Conservation (phyloP, 2,329 filamentous ascomycete species). For the Xylaria arbuscula region DNA sequence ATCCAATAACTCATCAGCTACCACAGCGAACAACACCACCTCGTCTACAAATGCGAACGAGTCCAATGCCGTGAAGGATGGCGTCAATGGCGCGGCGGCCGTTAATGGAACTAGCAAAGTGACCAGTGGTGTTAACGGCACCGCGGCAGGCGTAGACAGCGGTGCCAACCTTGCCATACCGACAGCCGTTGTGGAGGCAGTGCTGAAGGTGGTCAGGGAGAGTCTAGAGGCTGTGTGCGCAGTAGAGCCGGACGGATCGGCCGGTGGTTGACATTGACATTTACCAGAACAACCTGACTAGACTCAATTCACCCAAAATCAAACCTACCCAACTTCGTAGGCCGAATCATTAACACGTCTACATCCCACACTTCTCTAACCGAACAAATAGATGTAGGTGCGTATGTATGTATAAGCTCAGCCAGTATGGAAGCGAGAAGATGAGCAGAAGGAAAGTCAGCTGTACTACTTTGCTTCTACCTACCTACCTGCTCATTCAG, state of each 20-base stretch:
- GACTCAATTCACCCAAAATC: background rate
- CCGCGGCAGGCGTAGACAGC: constrained; percentile 42
- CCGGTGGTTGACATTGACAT: constrained; percentile 34
- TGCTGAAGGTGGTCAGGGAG: constrained; percentile 68
- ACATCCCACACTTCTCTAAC: background rate
- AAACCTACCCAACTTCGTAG: background rate
- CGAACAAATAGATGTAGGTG: constrained; percentile 10
- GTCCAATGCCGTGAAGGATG: constrained; percentile 37
- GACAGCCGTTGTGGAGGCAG: constrained; percentile 69
- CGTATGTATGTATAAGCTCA: constrained; percentile 1
- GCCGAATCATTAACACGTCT: background rate
- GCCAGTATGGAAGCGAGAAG: background rate
- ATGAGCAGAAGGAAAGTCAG: background rate
- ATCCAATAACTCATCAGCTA: constrained; percentile 36
- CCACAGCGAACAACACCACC: constrained; percentile 36
- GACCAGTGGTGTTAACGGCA: constrained; percentile 46
- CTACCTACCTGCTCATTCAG: background rate
- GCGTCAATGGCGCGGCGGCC: constrained; percentile 25
- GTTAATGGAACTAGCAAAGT: constrained; percentile 37
- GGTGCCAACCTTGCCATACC: constrained; percentile 65
- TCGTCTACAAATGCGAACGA: constrained; percentile 33
- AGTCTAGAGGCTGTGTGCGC: constrained; percentile 64
- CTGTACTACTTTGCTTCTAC: background rate
- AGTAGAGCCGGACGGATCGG: constrained; percentile 49
- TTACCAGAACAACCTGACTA: background rate